Conservation (phyloP, 768 basidiomycete genomes). For the Solioccasus polychromus region DNA sequence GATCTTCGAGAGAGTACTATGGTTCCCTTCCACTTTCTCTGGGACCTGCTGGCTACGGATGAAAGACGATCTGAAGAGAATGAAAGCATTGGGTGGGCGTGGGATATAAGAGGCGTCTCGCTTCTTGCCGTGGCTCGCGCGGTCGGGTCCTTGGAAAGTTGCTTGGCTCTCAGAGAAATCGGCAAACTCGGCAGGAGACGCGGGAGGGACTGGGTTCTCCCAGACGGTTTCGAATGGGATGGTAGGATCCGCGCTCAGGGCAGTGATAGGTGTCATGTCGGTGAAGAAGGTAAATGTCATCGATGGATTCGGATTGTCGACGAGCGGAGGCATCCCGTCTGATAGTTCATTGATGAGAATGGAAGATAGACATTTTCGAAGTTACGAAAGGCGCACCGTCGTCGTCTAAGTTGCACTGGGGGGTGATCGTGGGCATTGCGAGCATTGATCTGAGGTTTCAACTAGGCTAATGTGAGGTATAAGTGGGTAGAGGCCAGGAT, state of each 20-base stretch:
- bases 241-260: conserved; percentile 37
- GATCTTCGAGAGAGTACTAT: conserved; percentile 77
- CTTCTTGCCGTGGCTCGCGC: conserved; percentile 55
- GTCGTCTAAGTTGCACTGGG: conserved; percentile 32
- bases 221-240: conserved; percentile 33
- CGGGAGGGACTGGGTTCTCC: conserved; percentile 20
- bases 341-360: conserved; percentile 13
- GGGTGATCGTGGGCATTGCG: conserved; percentile 25
- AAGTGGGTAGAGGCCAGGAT: conserved; percentile 5
- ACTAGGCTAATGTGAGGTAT: not conserved
- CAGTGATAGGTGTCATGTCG: conserved; percentile 55
- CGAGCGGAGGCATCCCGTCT: conserved; percentile 51
- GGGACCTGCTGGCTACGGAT: conserved; percentile 72
- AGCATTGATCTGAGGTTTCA: not conserved
- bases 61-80: conserved; percentile 78
- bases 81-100: conserved; percentile 82
- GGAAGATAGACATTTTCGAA: not conserved
- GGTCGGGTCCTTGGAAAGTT: conserved; percentile 32
- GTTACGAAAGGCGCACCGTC: conserved; percentile 28
- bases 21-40: conserved; percentile 75
- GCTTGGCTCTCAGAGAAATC: conserved; percentile 19
- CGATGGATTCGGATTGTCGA: conserved; percentile 50
- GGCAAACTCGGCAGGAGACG: conserved; percentile 19
- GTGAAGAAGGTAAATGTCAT: conserved; percentile 64
- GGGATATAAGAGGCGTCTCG: conserved; percentile 75